phyloP scores from a whole-genome alignment of 768 basidiomycete genomes.

The Kwoniella heveanensis region DNA sequence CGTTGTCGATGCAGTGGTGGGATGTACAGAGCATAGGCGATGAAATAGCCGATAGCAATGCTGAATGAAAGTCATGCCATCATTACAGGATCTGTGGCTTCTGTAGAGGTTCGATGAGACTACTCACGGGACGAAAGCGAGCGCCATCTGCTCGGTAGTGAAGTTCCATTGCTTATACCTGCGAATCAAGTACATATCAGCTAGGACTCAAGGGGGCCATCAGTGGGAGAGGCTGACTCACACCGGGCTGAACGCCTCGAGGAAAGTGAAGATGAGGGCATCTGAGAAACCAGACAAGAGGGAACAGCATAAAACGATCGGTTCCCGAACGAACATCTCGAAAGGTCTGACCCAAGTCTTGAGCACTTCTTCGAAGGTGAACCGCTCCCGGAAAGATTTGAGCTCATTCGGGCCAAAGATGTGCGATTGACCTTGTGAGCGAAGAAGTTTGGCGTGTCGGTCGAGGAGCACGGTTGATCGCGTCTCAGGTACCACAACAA shows the following conservation, averaged over 20 bases:
- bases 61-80: too few relatives aligned
- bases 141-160: constrained; percentile 35
- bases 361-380: constrained; percentile 29
- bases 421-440: constrained; percentile 40
- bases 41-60: constrained; percentile 47
- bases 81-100: too few relatives aligned
- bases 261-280: constrained; percentile 53
- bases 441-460: constrained; percentile 35
- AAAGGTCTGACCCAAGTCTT: constrained; percentile 43
- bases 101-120: too few relatives aligned
- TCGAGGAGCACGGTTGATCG: constrained; percentile 43
- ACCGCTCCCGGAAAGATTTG: constrained; percentile 28
- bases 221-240: neutral
- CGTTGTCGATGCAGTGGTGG: constrained; percentile 37
- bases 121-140: constrained; percentile 48
- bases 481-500: constrained; percentile 50
- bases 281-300: constrained; percentile 53
- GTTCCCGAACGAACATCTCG: constrained; percentile 48
- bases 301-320: constrained; percentile 51
- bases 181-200: neutral
- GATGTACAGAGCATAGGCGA: constrained; percentile 41
- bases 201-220: neutral
- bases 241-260: constrained; percentile 47
- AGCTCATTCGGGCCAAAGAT: constrained; percentile 49
- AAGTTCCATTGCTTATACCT: constrained; percentile 47